phyloP scores from a whole-genome alignment of 208 protist genomes.

The Crithidia acanthocephali region DNA sequence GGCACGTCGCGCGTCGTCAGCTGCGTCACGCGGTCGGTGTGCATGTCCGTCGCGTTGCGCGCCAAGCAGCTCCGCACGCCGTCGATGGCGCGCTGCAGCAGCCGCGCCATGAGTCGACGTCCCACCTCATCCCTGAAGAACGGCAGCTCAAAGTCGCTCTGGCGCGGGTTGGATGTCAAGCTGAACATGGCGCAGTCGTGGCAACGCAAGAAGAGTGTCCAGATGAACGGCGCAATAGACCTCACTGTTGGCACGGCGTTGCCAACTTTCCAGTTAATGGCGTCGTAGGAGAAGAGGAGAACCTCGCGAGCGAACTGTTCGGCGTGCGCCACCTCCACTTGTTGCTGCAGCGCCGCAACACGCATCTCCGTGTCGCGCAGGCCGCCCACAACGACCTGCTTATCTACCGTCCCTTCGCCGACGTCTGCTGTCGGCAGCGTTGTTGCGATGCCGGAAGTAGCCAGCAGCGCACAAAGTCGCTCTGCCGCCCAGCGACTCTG shows the following conservation, averaged over 20 bases:
- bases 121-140: constrained; percentile 12
- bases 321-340: constrained; percentile 19
- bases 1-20: constrained; percentile 22
- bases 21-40: constrained; percentile 24
- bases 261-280: constrained; percentile 23
- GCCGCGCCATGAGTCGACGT: constrained; percentile 5
- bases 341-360: constrained; percentile 2
- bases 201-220: constrained; percentile 30
- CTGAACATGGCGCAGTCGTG: constrained; percentile 19
- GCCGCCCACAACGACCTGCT: too few species aligned
- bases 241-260: constrained; percentile 24
- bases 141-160: not conserved
- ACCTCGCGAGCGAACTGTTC: constrained; percentile 23
- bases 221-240: constrained; percentile 19
- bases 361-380: too few species aligned
- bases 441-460: too few species aligned
- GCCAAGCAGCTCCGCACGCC: constrained; percentile 13
- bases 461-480: not conserved
- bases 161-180: not conserved
- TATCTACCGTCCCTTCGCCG: too few species aligned
- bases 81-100: constrained; percentile 23
- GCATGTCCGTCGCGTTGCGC: constrained; percentile 19
- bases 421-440: not conserved
- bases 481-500: constrained; percentile 7
- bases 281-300: constrained; percentile 22